phyloP scores from a whole-genome alignment of 1,284 basidiomycete species.

The Marasmius sp. region DNA sequence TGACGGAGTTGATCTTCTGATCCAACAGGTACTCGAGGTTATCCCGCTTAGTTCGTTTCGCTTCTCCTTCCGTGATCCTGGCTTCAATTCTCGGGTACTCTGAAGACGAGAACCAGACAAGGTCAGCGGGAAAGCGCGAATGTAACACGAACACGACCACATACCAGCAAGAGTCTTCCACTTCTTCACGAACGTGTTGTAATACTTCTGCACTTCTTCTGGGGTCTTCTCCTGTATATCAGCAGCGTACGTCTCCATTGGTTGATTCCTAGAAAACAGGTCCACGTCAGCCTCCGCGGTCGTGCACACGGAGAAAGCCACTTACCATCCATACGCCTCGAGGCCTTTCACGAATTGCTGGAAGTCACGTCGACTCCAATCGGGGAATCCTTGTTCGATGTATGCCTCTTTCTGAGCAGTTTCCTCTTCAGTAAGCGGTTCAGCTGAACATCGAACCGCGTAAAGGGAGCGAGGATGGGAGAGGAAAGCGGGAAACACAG shows the following conservation, averaged over 20 bases:
- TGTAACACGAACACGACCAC: constrained; percentile 18
- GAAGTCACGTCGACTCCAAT: constrained; percentile 93
- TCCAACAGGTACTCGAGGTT: constrained; percentile 78
- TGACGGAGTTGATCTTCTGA: constrained; percentile 80
- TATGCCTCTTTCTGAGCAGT: constrained; percentile 77
- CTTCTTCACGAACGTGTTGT: constrained; percentile 87
- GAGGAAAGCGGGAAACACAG: neutral
- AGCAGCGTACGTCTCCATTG: constrained; percentile 74
- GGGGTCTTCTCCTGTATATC: constrained; percentile 89
- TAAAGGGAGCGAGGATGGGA: neutral
- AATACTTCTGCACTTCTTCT: constrained; percentile 82
- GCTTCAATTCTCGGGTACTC: constrained; percentile 83
- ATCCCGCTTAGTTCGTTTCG: constrained; percentile 84
- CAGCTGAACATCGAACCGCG: constrained; percentile 48
- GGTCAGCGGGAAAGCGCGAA: neutral
- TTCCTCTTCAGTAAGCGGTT: constrained; percentile 87
- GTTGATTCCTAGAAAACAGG: constrained; percentile 55
- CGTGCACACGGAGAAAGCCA: constrained; percentile 2
- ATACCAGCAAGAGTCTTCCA: constrained; percentile 83
- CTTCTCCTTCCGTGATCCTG: constrained; percentile 82
- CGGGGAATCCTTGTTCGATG: constrained; percentile 80
- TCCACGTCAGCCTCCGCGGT: neutral
- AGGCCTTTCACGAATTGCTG: constrained; percentile 85
- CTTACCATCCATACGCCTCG: constrained; percentile 86
- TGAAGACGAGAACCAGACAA: constrained; percentile 22